Base-by-base conservation (phyloP, 495 filamentous ascomycete genomes). In the Darksidea phi region DNA sequence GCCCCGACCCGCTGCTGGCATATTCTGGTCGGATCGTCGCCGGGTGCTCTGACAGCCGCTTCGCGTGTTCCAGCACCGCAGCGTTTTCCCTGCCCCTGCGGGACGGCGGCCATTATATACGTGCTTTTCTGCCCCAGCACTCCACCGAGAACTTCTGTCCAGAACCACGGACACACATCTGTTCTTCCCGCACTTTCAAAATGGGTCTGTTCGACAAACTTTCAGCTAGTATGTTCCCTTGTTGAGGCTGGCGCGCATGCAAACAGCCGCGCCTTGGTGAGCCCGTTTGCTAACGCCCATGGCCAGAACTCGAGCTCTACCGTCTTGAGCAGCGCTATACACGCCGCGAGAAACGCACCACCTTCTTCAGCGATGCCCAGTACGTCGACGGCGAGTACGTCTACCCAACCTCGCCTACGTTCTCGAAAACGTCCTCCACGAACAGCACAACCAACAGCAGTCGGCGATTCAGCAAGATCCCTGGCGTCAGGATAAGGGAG, bases 311-410 rank as follows among this genome's bases (percentile, higher is more conserved):
- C 64, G 89, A 96, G 80, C 84, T 96, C 69, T 94, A 91, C 80
- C 88, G 89, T 28, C 85, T 97, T 60, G 91, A 97, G 76, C 87
- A 96, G 75, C 84, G 89, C 47, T 97, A 97, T 78, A 92, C 89
- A 34, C 86, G 85, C 67, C 86, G 89, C 72, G 88, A 89, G 66
- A 86, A 90, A 62, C 90, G 91, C 76, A 90, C 84, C 54, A 91
- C 87, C 59, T 95, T 95, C 75, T 84, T 87, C 72, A 87, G 83
- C 58, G 90, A 89, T 67, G 92, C 89, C 20, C 81, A 86, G 70
- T 97, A 97, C 72, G 86, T 96, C 66, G 88, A 95, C 72, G 90
- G 90, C 72, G 92, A 97, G 76, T 97, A 94, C 77, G 81, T 95
- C 69, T 91, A 87, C 77, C 66, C 47, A 13, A 48, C 59, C 12